Percentiles rank a stretch among this genome's conserved stretches.
These are phyloP conservation scores for Eutypella sp. DNA, from an alignment of 2,329 filamentous ascomycete species.

Conservation along the genomic window DNA sequence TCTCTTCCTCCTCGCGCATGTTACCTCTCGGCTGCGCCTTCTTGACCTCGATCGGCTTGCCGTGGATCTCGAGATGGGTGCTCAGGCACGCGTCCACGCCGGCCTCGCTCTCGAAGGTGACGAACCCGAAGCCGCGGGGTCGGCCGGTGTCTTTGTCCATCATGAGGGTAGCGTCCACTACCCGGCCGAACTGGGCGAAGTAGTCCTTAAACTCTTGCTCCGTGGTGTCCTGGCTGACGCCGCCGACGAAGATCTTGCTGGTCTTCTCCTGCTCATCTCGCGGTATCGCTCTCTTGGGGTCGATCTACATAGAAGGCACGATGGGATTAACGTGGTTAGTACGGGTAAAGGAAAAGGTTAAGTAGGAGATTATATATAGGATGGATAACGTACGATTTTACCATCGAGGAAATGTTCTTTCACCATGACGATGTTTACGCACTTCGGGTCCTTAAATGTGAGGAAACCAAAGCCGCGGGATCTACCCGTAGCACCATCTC, in stretches of 20 bases:
- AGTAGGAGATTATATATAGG: too few species aligned
- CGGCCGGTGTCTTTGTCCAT: constrained; percentile 99
- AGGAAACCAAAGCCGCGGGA: constrained; percentile 96
- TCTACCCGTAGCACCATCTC: constrained; percentile 86
- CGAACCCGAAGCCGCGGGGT: constrained; percentile 93
- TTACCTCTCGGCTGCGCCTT: constrained; percentile 95
- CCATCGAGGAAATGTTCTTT: constrained; percentile 98
- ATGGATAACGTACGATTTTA: constrained; percentile 83
- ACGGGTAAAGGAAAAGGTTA: neutral
- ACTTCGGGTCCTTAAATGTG: constrained; percentile 96
- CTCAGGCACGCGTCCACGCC: constrained; percentile 89
- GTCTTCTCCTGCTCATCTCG: constrained; percentile 97
- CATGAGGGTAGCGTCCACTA: constrained; percentile 97
- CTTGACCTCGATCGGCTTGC: constrained; percentile 97
- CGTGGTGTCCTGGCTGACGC: constrained; percentile 94
- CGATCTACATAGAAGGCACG: constrained; percentile 65
- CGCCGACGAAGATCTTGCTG: constrained; percentile 97
- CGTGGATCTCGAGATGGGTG: constrained; percentile 82
- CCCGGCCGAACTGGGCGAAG: constrained; percentile 92
- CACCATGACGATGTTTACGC: constrained; percentile 98
- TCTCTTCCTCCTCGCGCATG: constrained; percentile 82
- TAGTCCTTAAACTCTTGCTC: constrained; percentile 96
- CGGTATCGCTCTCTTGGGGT: constrained; percentile 94
- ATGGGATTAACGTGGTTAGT: constrained; percentile 17
- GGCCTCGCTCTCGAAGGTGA: constrained; percentile 93